These are phyloP conservation scores for Bryum argenteum DNA, from an alignment of 225 moss, liverwort and hornwort genomes.

Conservation along the genomic window DNA sequence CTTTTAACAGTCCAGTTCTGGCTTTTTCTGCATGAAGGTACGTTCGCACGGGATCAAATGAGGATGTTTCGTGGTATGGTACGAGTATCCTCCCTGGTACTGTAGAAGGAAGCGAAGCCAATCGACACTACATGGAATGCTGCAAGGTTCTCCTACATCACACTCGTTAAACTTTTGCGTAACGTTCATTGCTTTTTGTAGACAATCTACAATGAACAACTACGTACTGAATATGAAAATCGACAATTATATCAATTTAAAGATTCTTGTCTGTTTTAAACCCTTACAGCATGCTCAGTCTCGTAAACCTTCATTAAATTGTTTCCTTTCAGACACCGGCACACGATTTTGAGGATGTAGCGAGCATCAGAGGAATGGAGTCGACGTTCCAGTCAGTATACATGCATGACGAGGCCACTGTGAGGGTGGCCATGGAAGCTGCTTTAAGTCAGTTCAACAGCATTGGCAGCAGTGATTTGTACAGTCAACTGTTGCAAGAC, in stretches of 20 bases:
- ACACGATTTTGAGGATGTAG: conserved; percentile 44
- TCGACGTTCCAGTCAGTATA: conserved; percentile 37
- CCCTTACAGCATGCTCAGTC: no score
- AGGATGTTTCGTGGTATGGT: conserved; percentile 86
- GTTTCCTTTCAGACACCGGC: conserved; percentile 43
- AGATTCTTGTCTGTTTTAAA: no score
- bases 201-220: no score
- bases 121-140: conserved; percentile 81
- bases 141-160: conserved; percentile 54
- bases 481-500: conserved; percentile 30
- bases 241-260: no score
- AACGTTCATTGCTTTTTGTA: no score
- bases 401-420: conserved; percentile 48
- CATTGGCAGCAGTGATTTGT: conserved; percentile 52
- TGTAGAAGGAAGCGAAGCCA: conserved; percentile 75
- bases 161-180: neutral
- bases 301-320: neutral
- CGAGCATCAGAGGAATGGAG: conserved; percentile 36
- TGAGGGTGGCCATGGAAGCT: conserved; percentile 66
- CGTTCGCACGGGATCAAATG: conserved; percentile 54
- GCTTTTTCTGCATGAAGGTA: conserved; percentile 47
- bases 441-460: conserved; percentile 65
- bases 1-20: no score
- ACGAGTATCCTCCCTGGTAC: conserved; percentile 80
- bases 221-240: no score